A percentile compares a stretch with the other conserved stretches of the same genome.
Conservation (phyloP, 768 basidiomycete species). For the Kwoniella dendrophila region DNA sequence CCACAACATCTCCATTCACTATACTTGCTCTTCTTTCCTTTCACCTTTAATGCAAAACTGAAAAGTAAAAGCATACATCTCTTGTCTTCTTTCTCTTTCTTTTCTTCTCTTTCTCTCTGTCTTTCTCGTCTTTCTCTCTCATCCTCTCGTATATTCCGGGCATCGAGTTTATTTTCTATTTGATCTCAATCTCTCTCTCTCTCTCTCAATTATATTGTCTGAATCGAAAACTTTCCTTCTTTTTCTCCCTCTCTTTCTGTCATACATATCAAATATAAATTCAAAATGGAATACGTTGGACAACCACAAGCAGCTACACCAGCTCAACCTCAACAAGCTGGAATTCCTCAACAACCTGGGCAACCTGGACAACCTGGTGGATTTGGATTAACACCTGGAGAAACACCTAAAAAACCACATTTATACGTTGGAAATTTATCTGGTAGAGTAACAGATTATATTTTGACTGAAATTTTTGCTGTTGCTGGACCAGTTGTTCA, state of each 20-base stretch:
- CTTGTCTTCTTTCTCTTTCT: constrained; percentile 16
- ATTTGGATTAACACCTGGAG: constrained; percentile 29
- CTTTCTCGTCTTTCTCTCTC: constrained; percentile 54
- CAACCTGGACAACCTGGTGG: too few relatives aligned
- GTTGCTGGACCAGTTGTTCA: constrained; percentile 84
- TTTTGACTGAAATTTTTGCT: constrained; percentile 78
- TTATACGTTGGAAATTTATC: constrained; percentile 98
- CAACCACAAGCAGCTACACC: constrained; percentile 20
- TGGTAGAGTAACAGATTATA: constrained; percentile 97
- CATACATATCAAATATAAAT: constrained; percentile 19
- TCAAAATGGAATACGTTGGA: constrained; percentile 11
- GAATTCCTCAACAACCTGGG: constrained; percentile 10
- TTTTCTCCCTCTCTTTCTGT: constrained; percentile 61
- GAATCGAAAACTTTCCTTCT: constrained; percentile 55
- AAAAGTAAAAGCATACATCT: constrained; percentile 11
- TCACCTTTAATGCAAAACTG: background rate
- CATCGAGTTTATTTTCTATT: constrained; percentile 25
- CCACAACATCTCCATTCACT: constrained; percentile 5
- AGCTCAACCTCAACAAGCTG: constrained; percentile 6
- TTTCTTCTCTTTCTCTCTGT: constrained; percentile 56
- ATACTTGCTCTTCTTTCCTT: background rate
- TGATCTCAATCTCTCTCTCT: constrained; percentile 56
- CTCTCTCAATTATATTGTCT: constrained; percentile 58
- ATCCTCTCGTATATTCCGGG: constrained; percentile 43
- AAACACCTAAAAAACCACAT: constrained; percentile 70